These are phyloP conservation scores for Pseudonitzschia delicatissima DNA, from an alignment of 108 stramenopile species.

Conservation along the genomic window DNA sequence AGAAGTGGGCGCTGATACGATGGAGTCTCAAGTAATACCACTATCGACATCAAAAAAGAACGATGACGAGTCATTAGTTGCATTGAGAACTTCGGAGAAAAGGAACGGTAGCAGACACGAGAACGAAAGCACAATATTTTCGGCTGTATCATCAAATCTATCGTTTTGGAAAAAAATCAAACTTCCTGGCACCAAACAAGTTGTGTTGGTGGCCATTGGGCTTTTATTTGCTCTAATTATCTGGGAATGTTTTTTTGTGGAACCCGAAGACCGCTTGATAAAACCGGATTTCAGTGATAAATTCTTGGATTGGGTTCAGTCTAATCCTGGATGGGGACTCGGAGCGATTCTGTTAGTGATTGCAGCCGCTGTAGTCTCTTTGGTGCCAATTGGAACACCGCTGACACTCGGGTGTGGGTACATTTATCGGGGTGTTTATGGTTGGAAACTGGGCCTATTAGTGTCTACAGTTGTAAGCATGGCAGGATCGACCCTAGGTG, in stretches of 20 bases:
- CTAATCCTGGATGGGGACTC: conserved; percentile 45
- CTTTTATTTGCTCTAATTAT: conserved; percentile 29
- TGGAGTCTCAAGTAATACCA: too few relatives aligned
- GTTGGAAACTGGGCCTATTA: conserved; percentile 65
- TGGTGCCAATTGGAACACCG: conserved; percentile 61
- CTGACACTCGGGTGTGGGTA: conserved; percentile 76
- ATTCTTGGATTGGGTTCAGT: conserved; percentile 50
- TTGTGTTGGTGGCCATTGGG: conserved; percentile 18
- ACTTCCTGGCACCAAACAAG: conserved; percentile 17
- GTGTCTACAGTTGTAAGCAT: conserved; percentile 62
- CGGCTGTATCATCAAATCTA: background rate
- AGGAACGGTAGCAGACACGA: background rate
- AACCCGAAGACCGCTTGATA: conserved; percentile 46
- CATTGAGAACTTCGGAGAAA: background rate
- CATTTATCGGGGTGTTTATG: conserved; percentile 77
- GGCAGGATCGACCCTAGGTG: conserved; percentile 59
- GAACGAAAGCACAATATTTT: conserved; percentile 3
- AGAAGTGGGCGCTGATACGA: background rate
- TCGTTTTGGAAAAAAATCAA: conserved; percentile 1
- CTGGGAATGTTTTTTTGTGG: conserved; percentile 42
- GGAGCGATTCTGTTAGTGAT: conserved; percentile 50
- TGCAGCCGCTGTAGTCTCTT: conserved; percentile 43
- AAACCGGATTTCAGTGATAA: conserved; percentile 45
- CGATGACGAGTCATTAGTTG: background rate
- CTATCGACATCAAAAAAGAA: conserved; percentile 6